Conservation (phyloP, 2,329 filamentous ascomycete species). For the Diaporthe amygdali region DNA sequence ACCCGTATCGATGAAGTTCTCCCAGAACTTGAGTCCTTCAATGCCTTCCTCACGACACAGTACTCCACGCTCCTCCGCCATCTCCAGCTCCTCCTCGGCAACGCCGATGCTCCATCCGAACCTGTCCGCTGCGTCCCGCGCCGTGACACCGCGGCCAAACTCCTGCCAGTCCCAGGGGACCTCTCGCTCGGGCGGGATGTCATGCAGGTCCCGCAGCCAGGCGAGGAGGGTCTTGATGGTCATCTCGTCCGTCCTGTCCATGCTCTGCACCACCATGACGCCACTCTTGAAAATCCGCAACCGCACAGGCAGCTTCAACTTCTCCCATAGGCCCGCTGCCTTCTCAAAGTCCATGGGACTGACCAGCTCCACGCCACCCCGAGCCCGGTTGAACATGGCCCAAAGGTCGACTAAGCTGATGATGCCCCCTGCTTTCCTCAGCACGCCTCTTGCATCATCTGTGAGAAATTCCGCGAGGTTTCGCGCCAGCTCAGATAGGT, state of each 20-base stretch:
- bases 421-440: slow-evolving; percentile 83
- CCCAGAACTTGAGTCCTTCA: slow-evolving; percentile 92
- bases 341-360: slow-evolving; percentile 92
- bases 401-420: slow-evolving; percentile 90
- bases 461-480: slow-evolving; percentile 89
- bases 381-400: slow-evolving; percentile 92
- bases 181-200: slow-evolving; percentile 66
- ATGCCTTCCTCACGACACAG: slow-evolving; percentile 91
- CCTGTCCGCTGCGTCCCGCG: slow-evolving; percentile 83
- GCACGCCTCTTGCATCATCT: slow-evolving; percentile 79
- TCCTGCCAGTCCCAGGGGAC: slow-evolving; percentile 75
- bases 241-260: slow-evolving; percentile 88
- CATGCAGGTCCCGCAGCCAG: slow-evolving; percentile 79
- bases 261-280: slow-evolving; percentile 89
- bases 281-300: slow-evolving; percentile 90
- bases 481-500: slow-evolving; percentile 84
- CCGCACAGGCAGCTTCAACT: slow-evolving; percentile 82
- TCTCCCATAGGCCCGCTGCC: slow-evolving; percentile 87
- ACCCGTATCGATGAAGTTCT: slow-evolving; percentile 69
- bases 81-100: slow-evolving; percentile 92
- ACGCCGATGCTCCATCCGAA: slow-evolving; percentile 99
- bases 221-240: slow-evolving; percentile 77
- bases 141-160: slow-evolving; percentile 87
- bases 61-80: slow-evolving; percentile 90
- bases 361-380: slow-evolving; percentile 92